Evolutionary conservation across 2,329 filamentous ascomycete genomes (phyloP), one percentile per base, ranked within the genome.

Genomic region (Fusarium sp.): DNA sequence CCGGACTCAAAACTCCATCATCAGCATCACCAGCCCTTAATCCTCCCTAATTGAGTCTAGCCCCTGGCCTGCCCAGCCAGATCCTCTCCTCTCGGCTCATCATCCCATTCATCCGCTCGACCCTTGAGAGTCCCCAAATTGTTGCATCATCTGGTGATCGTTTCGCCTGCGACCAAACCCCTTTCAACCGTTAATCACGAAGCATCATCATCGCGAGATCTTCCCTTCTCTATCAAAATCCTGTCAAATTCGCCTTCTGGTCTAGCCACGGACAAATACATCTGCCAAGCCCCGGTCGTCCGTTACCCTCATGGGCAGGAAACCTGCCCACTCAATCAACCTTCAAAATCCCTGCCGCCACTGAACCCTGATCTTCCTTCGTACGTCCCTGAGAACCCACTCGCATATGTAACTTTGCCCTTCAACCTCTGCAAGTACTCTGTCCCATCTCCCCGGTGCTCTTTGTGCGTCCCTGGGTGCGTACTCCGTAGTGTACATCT

Each of bases 321-420:
- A 56, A 69, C 36, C 63, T 64, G 58, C 36, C 68, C 60, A 56
- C 58, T 62, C 31, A 54, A 65, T 52, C 63, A 73, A 75, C 52
- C 68, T 59, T 59, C 54, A 52, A 50, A 56, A 75, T 66, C 64
- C 64, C 68, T 67, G 65, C 58, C 45, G 20, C 69, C 38, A 59
- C 45, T 70, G 69, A 73, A 69, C 69, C 72, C 72, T 74, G 72
- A 73, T 75, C 63, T 31, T 54, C 47, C 47, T 31, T 31, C 47
- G 10, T 31, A 52, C 47, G 25, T 52, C 47, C 47, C 47, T 63
- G 45, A 54, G 13, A 59, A 20, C 22, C 27, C 60, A 25, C 31
- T 33, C 60, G n/a, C 47, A 52, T 52, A n/a, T 52, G 47, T 31
- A 52, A 52, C 47, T 10, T 29, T 52, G 47, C 47, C 9, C 13